A percentile compares a stretch with the other conserved stretches of the same genome.
phyloP scores from a whole-genome alignment of 352 stramenopile genomes.

The Phytopythium vexans region DNA sequence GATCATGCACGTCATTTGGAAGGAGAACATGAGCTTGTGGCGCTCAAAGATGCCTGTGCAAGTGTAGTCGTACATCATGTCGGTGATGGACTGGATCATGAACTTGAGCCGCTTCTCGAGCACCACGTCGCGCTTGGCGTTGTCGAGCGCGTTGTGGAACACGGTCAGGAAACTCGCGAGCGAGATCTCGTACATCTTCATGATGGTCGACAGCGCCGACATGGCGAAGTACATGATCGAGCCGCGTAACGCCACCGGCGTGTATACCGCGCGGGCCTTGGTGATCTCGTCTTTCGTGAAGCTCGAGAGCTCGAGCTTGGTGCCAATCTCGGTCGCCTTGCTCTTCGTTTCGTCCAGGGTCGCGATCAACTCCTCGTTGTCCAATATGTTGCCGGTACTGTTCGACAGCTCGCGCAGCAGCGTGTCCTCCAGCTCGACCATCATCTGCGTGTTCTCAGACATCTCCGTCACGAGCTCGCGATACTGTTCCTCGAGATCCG shows the following conservation, averaged over 20 bases:
- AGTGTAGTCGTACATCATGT: conserved; percentile 96
- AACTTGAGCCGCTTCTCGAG: conserved; percentile 86
- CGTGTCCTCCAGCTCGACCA: conserved; percentile 92
- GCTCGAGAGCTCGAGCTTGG: conserved; percentile 89
- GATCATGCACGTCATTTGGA: conserved; percentile 97
- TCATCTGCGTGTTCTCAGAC: conserved; percentile 91
- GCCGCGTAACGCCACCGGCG: conserved; percentile 88
- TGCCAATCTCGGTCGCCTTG: conserved; percentile 92
- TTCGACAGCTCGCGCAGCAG: conserved; percentile 89
- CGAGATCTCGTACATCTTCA: conserved; percentile 96
- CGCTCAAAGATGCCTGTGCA: conserved; percentile 96
- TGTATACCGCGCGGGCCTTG: conserved; percentile 88
- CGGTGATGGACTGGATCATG: conserved; percentile 90
- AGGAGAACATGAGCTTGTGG: conserved; percentile 97
- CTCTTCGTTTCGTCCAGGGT: conserved; percentile 95
- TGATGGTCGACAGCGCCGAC: conserved; percentile 89
- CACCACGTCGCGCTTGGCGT: conserved; percentile 89
- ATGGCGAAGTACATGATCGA: conserved; percentile 96
- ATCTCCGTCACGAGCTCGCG: conserved; percentile 90
- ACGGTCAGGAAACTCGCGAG: conserved; percentile 91
- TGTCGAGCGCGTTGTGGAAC: conserved; percentile 89
- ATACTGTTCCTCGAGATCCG: conserved; percentile 93
- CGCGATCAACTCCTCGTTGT: conserved; percentile 94
- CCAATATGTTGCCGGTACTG: conserved; percentile 91
- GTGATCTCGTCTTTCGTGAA: conserved; percentile 95